Evolutionary conservation across 129 eudicot species (phyloP), one percentile per base, ranked within the genome.

Genomic region (Dittrichia graveolens): DNA sequence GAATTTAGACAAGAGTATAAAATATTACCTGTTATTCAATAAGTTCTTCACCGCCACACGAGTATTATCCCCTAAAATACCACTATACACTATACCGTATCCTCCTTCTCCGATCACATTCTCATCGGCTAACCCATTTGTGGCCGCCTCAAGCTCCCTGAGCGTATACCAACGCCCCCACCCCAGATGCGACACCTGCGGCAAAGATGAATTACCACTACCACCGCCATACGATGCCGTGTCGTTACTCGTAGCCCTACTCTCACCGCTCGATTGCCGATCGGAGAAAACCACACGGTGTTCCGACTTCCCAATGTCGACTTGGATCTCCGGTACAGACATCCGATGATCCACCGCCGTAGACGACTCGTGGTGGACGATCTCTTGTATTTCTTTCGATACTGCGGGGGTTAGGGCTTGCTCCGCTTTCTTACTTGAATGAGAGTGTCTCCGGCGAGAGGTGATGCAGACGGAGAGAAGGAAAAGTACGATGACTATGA

Each of bases 21-120:
- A 5, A 1, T 43, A 7, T 31, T 49, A 79, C 83, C 79, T 72
- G 73, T 79, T 79, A 56, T 79, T 79, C 48, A 79, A 58, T 3
- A 79, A 73, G 65, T 79, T 79, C 75, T 79, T 79, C 39, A 79
- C 83, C 0, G 83, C 83, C 38, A 79, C 83, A 39, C 74, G 79
- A 7, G 83, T 79, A 73, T 73, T 79, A 73, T 79, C 78, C 56
- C 57, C 83, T 10, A 79, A 79, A 24, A 79, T 10, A 47, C 83
- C 83, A 58, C 75, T 79, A 34, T 79, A 79, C 40, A 79, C 83
- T 64, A 94, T 94, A 3, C 98, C 98, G 66, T 94, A 90, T 3
- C 98, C 98, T 8, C 98, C 98, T 90, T 94, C 98, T 7, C 98
- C 98, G 59, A 92, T 89, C 75, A 92, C 98, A 87, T 92, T 92